Evolutionary conservation across 2,329 filamentous ascomycete species (phyloP), one percentile per base, ranked within the genome.

Genomic region (Drechslera avenae): DNA sequence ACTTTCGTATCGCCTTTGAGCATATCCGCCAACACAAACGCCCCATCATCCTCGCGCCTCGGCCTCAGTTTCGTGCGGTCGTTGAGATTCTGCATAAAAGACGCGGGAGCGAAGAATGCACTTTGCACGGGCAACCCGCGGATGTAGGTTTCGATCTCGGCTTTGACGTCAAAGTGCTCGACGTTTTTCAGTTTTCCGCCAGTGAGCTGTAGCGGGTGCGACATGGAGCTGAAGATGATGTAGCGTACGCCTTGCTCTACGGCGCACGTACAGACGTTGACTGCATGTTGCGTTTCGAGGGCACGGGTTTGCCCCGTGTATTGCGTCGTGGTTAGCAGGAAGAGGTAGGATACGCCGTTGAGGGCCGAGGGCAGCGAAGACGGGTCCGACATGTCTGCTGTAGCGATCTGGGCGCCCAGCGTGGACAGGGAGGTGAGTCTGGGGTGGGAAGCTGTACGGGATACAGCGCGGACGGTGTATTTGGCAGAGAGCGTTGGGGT

Each of bases 121-220:
- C 74, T 76, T 1, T 78, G 76, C 2, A 86, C 67, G 0, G 76
- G 76, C 3, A 80, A 69, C 0, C 60, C 48, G 14, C 80, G 77
- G 39, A 84, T 79, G 61, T 86, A 83, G n/a, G 74, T 59, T 57
- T 84, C 82, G 0, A 82, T 76, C 10, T 78, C 70, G 16, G 82
- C 82, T 64, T 86, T 86, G 64, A 68, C 73, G 66, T 86, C 83
- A 52, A 86, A 86, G 56, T 82, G 79, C 53, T 76, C 56, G 2
- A 75, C 72, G 18, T 72, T 57, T 14, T 51, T 63, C 9, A 75
- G 61, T 13, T 64, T 67, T 4, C 75, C 75, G n/a, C 54, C 46
- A 0, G 64, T 64, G 33, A 75, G 63, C 21, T 63, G 54, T 13
- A 18, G 33, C 0, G 69, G 59, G 46, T 66, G 57, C 3, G 59